Conservation (phyloP, 2,329 filamentous ascomycete species). For the Rutstroemia sp. region DNA sequence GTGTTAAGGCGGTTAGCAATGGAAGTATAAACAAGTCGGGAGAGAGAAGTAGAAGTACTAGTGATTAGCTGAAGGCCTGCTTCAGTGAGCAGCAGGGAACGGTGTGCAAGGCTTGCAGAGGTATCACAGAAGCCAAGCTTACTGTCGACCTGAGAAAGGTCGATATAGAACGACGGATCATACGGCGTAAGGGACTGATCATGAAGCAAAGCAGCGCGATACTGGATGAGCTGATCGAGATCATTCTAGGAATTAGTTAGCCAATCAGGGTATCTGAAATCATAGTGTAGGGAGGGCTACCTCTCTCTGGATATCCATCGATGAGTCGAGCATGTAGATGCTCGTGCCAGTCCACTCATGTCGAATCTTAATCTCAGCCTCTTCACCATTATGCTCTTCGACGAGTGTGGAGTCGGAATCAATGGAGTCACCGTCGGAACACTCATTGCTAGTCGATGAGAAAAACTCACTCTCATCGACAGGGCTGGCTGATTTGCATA, state of each 20-base stretch:
- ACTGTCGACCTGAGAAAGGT: slow-evolving; percentile 11
- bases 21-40: slow-evolving; percentile 3
- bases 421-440: too few species aligned
- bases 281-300: slow-evolving; percentile 3
- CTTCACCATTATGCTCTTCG: background rate
- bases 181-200: slow-evolving; percentile 12
- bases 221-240: slow-evolving; percentile 11
- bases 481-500: too few species aligned
- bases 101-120: slow-evolving; percentile 13
- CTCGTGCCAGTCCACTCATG: slow-evolving; percentile 21
- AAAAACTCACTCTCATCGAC: too few species aligned
- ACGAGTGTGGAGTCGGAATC: too few species aligned
- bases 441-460: too few species aligned
- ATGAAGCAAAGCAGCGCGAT: slow-evolving; percentile 10
- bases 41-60: background rate
- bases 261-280: background rate
- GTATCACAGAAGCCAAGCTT: slow-evolving; percentile 23
- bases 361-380: background rate
- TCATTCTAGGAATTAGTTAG: slow-evolving; percentile 8
- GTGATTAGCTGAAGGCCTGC: slow-evolving; percentile 9
- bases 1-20: background rate
- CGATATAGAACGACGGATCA: slow-evolving; percentile 15
- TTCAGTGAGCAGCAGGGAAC: slow-evolving; percentile 18
- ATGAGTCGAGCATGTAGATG: slow-evolving; percentile 6
- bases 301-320: slow-evolving; percentile 10